A percentile compares a stretch with the other conserved stretches of the same genome.
These are phyloP conservation scores for Fistulinella prunicolor DNA, from an alignment of 768 basidiomycete genomes.

Conservation along the genomic window DNA sequence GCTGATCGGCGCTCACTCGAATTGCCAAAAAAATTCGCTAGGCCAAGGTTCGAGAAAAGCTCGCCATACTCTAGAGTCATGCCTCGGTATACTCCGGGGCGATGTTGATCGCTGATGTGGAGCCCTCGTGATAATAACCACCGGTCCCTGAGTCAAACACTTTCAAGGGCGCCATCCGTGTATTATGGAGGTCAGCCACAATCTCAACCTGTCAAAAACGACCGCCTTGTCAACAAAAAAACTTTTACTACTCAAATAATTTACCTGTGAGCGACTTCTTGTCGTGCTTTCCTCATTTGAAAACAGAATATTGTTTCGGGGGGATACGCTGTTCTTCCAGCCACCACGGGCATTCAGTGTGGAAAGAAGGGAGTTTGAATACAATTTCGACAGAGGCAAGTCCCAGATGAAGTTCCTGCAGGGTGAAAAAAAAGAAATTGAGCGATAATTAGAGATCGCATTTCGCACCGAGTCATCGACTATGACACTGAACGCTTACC, in stretches of 20 bases:
- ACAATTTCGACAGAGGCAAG: conserved; percentile 26
- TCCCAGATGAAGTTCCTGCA: conserved; percentile 22
- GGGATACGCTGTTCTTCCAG: conserved; percentile 12
- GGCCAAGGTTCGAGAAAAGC: too few species aligned
- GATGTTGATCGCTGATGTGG: not conserved
- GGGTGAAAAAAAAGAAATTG: not conserved
- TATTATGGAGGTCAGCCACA: not conserved
- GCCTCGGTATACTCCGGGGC: too few species aligned
- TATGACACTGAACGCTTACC: conserved; percentile 1
- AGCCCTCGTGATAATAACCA: not conserved
- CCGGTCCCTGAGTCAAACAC: not conserved
- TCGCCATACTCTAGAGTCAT: not conserved
- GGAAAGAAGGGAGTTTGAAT: conserved; percentile 24
- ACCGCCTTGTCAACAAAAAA: not conserved
- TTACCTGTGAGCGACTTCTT: conserved; percentile 8
- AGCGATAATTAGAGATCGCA: not conserved
- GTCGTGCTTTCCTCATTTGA: not conserved
- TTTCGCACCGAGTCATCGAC: not conserved
- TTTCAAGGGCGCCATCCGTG: not conserved
- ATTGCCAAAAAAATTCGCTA: too few species aligned
- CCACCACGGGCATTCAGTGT: conserved; percentile 20
- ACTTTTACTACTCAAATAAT: not conserved
- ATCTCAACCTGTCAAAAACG: conserved; percentile 6
- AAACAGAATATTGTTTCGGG: conserved; percentile 9
- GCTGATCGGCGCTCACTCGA: too few species aligned